Base-by-base conservation (phyloP, 495 filamentous ascomycete genomes). In the Daldinia bambusicola region DNA sequence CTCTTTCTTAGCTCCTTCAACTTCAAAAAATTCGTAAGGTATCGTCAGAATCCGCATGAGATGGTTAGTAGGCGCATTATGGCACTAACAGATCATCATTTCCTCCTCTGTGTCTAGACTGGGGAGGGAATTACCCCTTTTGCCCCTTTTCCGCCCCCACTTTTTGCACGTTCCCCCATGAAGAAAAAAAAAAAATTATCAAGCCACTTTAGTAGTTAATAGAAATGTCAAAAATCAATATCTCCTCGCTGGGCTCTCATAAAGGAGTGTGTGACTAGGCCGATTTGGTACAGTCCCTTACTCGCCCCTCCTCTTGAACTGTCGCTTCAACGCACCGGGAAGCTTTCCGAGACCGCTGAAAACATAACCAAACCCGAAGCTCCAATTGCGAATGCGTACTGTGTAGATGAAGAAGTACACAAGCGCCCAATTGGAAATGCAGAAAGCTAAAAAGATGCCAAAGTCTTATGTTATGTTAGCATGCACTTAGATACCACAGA, bases 381-480 rank as follows among this genome's bases (percentile, higher is more conserved):
- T 86, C 91, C 90, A 93, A 6, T 89, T 86, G 66, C 85, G 85
- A 52, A 95, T 86, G 16, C 92, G 83, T 4, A 93, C 83, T 1
- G 90, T 91, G 76, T 92, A 95, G 59, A 95, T 87, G 67, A 96
- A 93, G 82, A 96, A 94, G 78, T 94, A 95, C 0, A 96, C 90
- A 51, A 95, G 83, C 41, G 81, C 75, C 89, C 90, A 95, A 74
- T 95, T 95, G 59, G 86, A 89, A 20, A 94, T 83, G 32, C 89
- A 89, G 78, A 94, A 94, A 1, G 85, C 88, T 37, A 92, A 58
- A 82, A 94, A 94, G 61, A 95, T 91, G 2, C 91, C 93, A 74
- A 93, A 92, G 75, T 93, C 86, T 50, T 85, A 31, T 6, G 5
- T 41, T 8, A 18, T 32, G 30, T 53, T 53, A 53, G 50, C 12